Evolutionary conservation across 352 stramenopile species (phyloP).

Genomic region (Aphanomyces stellatus): DNA sequence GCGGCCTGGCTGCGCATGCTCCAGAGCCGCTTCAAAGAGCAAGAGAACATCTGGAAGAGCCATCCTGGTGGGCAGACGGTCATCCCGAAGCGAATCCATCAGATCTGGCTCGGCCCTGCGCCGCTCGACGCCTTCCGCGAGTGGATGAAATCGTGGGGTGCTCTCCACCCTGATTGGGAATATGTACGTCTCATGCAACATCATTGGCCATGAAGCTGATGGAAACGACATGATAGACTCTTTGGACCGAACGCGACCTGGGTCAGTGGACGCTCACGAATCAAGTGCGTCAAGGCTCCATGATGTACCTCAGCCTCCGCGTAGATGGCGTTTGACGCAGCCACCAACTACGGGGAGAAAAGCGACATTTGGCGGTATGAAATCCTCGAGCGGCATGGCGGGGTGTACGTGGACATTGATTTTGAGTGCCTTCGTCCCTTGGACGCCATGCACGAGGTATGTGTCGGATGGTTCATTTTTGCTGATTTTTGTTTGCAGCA

Average conservation of each 20-base stretch:
- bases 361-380: constrained; percentile 32
- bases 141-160: constrained; percentile 23
- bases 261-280: not conserved
- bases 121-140: constrained; percentile 17
- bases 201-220: constrained; percentile 26
- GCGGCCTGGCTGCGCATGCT: not conserved
- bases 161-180: constrained; percentile 14
- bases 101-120: constrained; percentile 30
- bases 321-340: constrained; percentile 21
- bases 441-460: constrained; percentile 17
- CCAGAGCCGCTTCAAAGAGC: not conserved
- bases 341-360: constrained; percentile 29
- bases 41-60: not conserved
- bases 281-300: too few relatives aligned
- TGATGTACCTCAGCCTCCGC: too few relatives aligned
- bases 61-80: not conserved
- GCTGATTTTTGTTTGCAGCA: not conserved
- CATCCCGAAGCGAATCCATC: constrained; percentile 21
- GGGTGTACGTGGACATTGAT: constrained; percentile 35
- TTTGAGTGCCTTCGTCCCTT: constrained; percentile 29
- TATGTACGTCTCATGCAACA: not conserved
- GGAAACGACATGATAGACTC: not conserved
- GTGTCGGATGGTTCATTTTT: not conserved
- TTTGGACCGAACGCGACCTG: not conserved
- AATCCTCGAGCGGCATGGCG: constrained; percentile 25